A percentile compares a stretch with the other conserved stretches of the same genome.
Evolutionary conservation across 2,329 filamentous ascomycete species (phyloP).

Genomic region (Lizonia empirigonia): DNA sequence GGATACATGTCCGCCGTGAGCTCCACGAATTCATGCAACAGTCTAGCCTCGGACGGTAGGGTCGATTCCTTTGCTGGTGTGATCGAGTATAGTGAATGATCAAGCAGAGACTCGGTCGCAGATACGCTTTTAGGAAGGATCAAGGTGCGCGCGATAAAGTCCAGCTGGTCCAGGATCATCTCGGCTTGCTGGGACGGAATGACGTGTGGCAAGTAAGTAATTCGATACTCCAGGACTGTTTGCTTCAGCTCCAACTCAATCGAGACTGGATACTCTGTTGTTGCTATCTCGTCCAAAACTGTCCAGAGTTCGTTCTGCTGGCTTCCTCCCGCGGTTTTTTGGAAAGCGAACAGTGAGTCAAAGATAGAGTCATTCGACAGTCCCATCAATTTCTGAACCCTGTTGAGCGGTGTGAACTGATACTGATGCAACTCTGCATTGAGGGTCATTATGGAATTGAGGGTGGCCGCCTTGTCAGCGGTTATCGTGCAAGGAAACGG

Average conservation of each 20-base stretch:
- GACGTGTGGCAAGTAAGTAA: conserved; percentile 69
- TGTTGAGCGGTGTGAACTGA: conserved; percentile 72
- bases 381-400: conserved; percentile 75
- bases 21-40: conserved; percentile 83
- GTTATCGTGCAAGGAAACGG: conserved; percentile 69
- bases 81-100: conserved; percentile 64
- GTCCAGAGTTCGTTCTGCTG: conserved; percentile 58
- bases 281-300: conserved; percentile 68
- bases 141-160: conserved; percentile 67
- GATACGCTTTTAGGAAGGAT: conserved; percentile 55
- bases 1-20: conserved; percentile 62
- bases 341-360: conserved; percentile 84
- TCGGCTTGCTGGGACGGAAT: conserved; percentile 71
- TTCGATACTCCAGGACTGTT: conserved; percentile 62
- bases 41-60: conserved; percentile 62
- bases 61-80: conserved; percentile 63
- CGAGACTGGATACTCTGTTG: conserved; percentile 78
- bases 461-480: conserved; percentile 61
- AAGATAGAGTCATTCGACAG: conserved; percentile 71
- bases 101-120: conserved; percentile 46
- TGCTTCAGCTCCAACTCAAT: conserved; percentile 72
- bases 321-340: conserved; percentile 58
- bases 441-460: conserved; percentile 67
- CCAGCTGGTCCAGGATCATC: conserved; percentile 73
- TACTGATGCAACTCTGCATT: conserved; percentile 70